Percentiles rank a stretch among this genome's conserved stretches.
phyloP scores from a whole-genome alignment of 257 asterid species.

The Scutellaria baicalensis region DNA sequence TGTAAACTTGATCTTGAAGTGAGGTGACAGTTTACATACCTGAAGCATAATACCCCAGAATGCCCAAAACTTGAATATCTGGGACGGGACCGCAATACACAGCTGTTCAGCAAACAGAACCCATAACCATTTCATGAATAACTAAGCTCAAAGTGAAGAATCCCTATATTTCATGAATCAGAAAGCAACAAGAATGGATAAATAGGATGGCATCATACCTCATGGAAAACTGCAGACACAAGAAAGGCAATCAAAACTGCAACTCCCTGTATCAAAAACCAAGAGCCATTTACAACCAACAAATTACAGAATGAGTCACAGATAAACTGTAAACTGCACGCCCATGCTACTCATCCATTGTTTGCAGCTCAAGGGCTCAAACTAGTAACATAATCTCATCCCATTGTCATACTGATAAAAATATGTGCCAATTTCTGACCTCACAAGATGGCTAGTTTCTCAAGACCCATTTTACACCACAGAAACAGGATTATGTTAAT shows the following conservation, averaged over 20 bases:
- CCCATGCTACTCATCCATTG: not conserved
- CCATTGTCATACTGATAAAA: not conserved
- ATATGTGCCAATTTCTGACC: not conserved
- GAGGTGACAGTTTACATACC: conserved; percentile 34
- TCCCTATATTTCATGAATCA: conserved; percentile 8
- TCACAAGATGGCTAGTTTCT: not conserved
- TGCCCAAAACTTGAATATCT: conserved; percentile 94
- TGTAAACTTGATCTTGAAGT: not conserved
- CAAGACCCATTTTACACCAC: not conserved
- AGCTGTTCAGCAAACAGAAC: conserved; percentile 45
- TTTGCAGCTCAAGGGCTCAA: not conserved
- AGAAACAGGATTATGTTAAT: not conserved
- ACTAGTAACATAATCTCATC: not conserved
- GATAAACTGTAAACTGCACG: conserved; percentile 4
- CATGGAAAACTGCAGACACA: conserved; percentile 93
- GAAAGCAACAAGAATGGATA: not conserved
- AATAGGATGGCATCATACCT: conserved; percentile 40
- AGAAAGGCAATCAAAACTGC: conserved; percentile 80
- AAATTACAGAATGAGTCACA: not conserved
- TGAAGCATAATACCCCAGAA: conserved; percentile 89
- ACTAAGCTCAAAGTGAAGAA: not conserved
- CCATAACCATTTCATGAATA: not conserved
- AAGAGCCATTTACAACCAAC: not conserved
- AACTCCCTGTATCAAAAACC: conserved; percentile 50
- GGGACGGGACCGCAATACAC: conserved; percentile 96